Evolutionary conservation across 176 grass and related monocot species (phyloP).

Genomic region (Musa schizocarpa): DNA sequence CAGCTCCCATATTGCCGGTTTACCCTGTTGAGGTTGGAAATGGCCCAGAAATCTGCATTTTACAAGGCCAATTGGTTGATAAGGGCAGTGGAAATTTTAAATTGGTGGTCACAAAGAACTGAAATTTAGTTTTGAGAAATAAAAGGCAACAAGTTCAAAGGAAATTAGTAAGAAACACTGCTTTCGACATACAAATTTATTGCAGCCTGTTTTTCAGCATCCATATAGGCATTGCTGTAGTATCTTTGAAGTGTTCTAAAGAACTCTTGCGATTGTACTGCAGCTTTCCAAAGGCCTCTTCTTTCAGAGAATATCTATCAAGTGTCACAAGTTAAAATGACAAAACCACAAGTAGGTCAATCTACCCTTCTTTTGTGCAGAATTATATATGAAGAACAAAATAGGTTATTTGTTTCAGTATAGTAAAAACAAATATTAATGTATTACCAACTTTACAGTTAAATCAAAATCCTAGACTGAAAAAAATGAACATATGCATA

Average conservation of each 20-base stretch:
- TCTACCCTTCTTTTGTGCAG: background rate
- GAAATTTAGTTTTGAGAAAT: slow-evolving; percentile 5
- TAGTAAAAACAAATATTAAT: background rate
- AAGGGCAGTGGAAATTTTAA: background rate
- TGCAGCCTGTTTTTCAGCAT: slow-evolving; percentile 83
- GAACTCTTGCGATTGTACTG: slow-evolving; percentile 74
- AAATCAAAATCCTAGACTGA: background rate
- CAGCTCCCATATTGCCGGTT: slow-evolving; percentile 73
- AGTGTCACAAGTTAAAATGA: slow-evolving; percentile 18
- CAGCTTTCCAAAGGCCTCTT: slow-evolving; percentile 70
- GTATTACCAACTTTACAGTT: background rate
- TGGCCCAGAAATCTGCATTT: slow-evolving; percentile 80
- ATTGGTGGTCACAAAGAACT: background rate
- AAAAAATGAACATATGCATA: background rate
- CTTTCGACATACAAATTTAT: slow-evolving; percentile 82
- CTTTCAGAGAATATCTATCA: slow-evolving; percentile 91
- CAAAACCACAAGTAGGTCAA: slow-evolving; percentile 21
- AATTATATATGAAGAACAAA: background rate
- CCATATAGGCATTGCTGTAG: slow-evolving; percentile 87
- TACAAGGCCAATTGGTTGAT: background rate
- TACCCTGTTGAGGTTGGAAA: slow-evolving; percentile 63
- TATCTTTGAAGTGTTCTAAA: slow-evolving; percentile 85
- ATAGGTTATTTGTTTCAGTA: background rate
- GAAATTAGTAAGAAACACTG: slow-evolving; percentile 3
- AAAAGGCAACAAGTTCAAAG: background rate